These are phyloP conservation scores for Rusavskia elegans DNA, from an alignment of 495 filamentous ascomycete genomes.

Conservation along the genomic window DNA sequence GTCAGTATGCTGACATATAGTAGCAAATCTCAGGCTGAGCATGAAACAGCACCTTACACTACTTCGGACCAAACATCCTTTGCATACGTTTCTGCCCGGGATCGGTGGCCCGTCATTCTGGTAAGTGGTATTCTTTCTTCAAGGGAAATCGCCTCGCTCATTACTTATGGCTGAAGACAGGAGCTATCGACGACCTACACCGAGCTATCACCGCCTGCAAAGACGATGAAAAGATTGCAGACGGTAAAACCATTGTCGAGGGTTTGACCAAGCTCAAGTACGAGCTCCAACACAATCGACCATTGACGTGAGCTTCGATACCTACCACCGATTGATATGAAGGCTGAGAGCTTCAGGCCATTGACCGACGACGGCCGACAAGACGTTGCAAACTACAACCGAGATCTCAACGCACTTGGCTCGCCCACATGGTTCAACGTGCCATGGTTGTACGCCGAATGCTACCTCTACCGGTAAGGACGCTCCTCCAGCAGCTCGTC, in stretches of 20 bases:
- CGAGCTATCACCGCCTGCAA: slow-evolving; percentile 46
- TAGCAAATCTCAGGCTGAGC: not conserved
- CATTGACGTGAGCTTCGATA: slow-evolving; percentile 49
- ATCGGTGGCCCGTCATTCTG: slow-evolving; percentile 87
- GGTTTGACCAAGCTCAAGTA: slow-evolving; percentile 78
- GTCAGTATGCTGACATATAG: slow-evolving; percentile 22
- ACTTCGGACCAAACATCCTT: slow-evolving; percentile 79
- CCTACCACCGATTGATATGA: not conserved
- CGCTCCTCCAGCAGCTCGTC: not conserved
- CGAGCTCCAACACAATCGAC: slow-evolving; percentile 80
- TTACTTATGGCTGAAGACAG: slow-evolving; percentile 43
- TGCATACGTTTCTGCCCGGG: slow-evolving; percentile 62
- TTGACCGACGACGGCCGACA: slow-evolving; percentile 63
- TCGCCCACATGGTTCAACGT: slow-evolving; percentile 65
- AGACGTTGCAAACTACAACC: slow-evolving; percentile 73
- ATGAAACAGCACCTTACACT: slow-evolving; percentile 46
- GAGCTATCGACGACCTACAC: slow-evolving; percentile 88
- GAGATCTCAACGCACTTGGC: slow-evolving; percentile 62
- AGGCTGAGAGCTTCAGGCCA: slow-evolving; percentile 33
- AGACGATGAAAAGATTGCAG: slow-evolving; percentile 46
- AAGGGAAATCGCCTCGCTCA: slow-evolving; percentile 4
- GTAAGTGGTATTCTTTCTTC: slow-evolving; percentile 28
- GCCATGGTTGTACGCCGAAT: slow-evolving; percentile 83
- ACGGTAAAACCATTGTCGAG: slow-evolving; percentile 76
- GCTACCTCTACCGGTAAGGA: slow-evolving; percentile 72